A percentile compares a stretch with the other conserved stretches of the same genome.
Evolutionary conservation across 2,329 filamentous ascomycete genomes (phyloP).

Genomic region (Xylariaceae sp.): DNA sequence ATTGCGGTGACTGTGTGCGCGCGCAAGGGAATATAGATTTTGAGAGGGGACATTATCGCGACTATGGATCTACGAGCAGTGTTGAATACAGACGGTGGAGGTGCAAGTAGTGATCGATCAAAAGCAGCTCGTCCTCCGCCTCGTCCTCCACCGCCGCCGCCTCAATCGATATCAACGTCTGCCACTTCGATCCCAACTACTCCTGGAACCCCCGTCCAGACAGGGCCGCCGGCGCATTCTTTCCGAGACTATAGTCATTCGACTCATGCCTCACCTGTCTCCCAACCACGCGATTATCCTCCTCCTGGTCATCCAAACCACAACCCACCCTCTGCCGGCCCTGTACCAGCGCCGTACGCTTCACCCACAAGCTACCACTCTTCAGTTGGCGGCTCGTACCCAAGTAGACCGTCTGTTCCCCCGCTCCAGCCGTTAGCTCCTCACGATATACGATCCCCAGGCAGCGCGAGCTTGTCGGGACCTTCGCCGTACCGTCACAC

Average conservation of each 20-base stretch:
- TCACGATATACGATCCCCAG: slow-evolving; percentile 60
- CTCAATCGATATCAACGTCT: slow-evolving; percentile 37
- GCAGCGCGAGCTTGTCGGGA: slow-evolving; percentile 50
- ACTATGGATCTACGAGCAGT: slow-evolving; percentile 48
- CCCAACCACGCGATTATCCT: slow-evolving; percentile 55
- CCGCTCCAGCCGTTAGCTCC: slow-evolving; percentile 54
- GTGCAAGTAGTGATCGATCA: slow-evolving; percentile 43
- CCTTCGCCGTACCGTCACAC: slow-evolving; percentile 59
- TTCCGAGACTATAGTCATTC: slow-evolving; percentile 60
- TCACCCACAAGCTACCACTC: slow-evolving; percentile 44
- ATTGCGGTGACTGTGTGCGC: slow-evolving; percentile 7
- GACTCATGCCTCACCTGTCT: slow-evolving; percentile 57
- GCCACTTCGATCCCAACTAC: slow-evolving; percentile 36
- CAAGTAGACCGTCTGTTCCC: slow-evolving; percentile 42
- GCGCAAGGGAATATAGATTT: neutral
- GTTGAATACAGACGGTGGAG: slow-evolving; percentile 56
- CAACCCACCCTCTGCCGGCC: slow-evolving; percentile 38
- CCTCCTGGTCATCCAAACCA: slow-evolving; percentile 39
- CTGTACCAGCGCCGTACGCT: slow-evolving; percentile 49
- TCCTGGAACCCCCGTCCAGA: slow-evolving; percentile 49
- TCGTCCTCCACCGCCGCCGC: slow-evolving; percentile 33
- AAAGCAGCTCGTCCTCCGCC: slow-evolving; percentile 35
- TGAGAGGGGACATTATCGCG: neutral
- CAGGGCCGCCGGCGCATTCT: slow-evolving; percentile 49
- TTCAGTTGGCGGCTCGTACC: slow-evolving; percentile 51